A percentile compares a stretch with the other conserved stretches of the same genome.
Evolutionary conservation across 2,329 filamentous ascomycete genomes (phyloP).

Genomic region (Sclerotinia glacialis): DNA sequence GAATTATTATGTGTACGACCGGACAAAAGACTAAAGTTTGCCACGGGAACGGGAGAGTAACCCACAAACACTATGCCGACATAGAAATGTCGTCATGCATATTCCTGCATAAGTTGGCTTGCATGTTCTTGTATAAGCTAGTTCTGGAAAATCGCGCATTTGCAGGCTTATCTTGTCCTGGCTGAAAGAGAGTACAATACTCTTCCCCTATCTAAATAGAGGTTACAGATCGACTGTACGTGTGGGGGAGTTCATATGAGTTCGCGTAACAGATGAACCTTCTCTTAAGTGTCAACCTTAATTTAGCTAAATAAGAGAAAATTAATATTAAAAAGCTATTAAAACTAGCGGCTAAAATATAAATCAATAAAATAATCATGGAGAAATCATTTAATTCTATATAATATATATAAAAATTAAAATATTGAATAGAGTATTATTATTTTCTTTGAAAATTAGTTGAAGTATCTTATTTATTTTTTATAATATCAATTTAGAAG

Average conservation of each 20-base stretch:
- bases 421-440: background rate
- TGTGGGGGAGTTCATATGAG: background rate
- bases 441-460: background rate
- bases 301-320: background rate
- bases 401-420: too few relatives aligned
- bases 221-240: background rate
- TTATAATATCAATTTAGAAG: background rate
- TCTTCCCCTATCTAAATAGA: background rate
- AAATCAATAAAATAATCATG: background rate
- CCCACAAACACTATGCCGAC: background rate
- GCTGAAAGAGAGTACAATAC: background rate
- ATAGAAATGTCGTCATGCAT: background rate
- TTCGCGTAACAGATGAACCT: background rate
- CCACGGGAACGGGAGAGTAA: background rate
- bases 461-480: background rate
- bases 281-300: background rate
- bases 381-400: too few relatives aligned
- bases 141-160: background rate
- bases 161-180: background rate
- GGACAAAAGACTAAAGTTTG: background rate
- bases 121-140: background rate
- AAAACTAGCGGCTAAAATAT: background rate
- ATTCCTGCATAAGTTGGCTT: background rate
- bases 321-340: background rate
- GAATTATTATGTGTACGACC: background rate